phyloP scores from a whole-genome alignment of 2,329 filamentous ascomycete genomes.

The Dactylellina cionopaga region DNA sequence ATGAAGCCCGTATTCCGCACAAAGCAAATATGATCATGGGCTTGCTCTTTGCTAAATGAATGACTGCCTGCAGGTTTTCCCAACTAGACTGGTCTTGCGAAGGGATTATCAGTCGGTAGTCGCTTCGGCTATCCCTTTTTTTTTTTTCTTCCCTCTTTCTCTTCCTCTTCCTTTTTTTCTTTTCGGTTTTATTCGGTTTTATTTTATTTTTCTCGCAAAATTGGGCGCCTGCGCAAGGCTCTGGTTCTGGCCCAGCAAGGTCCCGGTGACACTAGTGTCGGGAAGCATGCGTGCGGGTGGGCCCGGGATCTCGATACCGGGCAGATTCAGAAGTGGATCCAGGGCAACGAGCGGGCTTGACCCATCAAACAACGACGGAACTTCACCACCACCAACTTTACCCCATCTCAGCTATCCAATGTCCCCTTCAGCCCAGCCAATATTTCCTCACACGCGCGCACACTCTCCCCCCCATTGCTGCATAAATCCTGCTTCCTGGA shows the following conservation, averaged over 20 bases:
- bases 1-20: slow-evolving; percentile 28
- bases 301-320: too few species aligned
- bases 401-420: slow-evolving; percentile 11
- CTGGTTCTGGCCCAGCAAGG: background rate
- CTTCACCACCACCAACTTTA: slow-evolving; percentile 5
- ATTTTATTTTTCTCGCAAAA: slow-evolving; percentile 21
- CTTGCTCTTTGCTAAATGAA: background rate
- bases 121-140: slow-evolving; percentile 33
- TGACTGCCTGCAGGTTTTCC: slow-evolving; percentile 16
- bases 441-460: slow-evolving; percentile 22
- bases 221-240: background rate
- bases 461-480: slow-evolving; percentile 25
- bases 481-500: slow-evolving; percentile 27
- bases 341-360: too few species aligned
- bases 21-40: slow-evolving; percentile 40
- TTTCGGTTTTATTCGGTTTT: too few species aligned
- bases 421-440: slow-evolving; percentile 26
- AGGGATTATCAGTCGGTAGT: slow-evolving; percentile 36
- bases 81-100: too few species aligned
- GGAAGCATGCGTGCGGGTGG: slow-evolving; percentile 31
- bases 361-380: background rate
- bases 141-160: too few species aligned
- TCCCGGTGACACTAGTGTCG: slow-evolving; percentile 16
- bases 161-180: too few species aligned
- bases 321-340: too few species aligned